These are phyloP conservation scores for Phellinidium pouzarii DNA, from an alignment of 1,284 basidiomycete genomes.

Conservation along the genomic window DNA sequence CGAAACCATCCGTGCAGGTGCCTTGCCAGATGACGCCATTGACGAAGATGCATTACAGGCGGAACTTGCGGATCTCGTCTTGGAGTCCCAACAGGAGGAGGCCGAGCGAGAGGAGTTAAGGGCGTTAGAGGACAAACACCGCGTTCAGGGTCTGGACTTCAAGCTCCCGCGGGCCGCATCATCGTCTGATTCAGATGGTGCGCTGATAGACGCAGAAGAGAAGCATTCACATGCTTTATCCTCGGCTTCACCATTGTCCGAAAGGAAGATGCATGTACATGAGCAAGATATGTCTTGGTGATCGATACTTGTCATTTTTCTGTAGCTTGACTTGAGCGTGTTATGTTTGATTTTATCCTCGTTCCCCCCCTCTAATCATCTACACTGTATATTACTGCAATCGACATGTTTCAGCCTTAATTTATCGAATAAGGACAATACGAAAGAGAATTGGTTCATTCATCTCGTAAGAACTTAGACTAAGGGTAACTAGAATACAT, in stretches of 20 bases:
- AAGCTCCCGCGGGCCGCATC: neutral
- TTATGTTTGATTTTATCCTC: too few relatives aligned
- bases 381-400: conserved; percentile 13
- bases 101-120: conserved; percentile 28
- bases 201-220: conserved; percentile 1
- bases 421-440: neutral
- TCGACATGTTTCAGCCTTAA: neutral
- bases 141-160: neutral
- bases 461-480: too few relatives aligned
- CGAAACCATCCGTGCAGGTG: conserved; percentile 64
- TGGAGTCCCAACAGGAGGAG: conserved; percentile 40
- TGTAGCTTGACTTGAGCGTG: neutral
- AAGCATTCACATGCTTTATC: neutral
- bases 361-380: neutral
- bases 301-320: neutral
- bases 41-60: conserved; percentile 58
- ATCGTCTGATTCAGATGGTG: conserved; percentile 6
- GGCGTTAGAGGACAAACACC: conserved; percentile 16
- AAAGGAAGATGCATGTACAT: neutral
- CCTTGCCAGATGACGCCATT: conserved; percentile 42
- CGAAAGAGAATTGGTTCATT: too few relatives aligned
- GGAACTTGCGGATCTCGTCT: conserved; percentile 43
- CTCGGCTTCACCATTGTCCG: neutral
- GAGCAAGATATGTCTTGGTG: neutral
- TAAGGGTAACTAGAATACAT: too few relatives aligned